phyloP scores from a whole-genome alignment of 2,329 filamentous ascomycete species.

The Leptographium flavum region DNA sequence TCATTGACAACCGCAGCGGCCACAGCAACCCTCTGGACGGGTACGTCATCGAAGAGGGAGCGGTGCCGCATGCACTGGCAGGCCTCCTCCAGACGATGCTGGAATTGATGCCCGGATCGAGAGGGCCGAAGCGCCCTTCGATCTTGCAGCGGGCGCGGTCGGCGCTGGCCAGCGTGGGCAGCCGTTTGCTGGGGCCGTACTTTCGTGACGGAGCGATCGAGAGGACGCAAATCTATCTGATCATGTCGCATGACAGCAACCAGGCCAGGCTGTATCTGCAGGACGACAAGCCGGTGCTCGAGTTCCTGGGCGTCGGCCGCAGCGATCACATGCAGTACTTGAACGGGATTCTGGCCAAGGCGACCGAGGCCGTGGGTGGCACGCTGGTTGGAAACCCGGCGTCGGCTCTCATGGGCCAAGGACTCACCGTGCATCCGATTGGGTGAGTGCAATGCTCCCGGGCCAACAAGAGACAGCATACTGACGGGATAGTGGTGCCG shows the following conservation, averaged over 20 bases:
- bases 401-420: slow-evolving; percentile 37
- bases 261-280: slow-evolving; percentile 45
- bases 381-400: slow-evolving; percentile 46
- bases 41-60: slow-evolving; percentile 50
- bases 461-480: background rate
- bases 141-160: slow-evolving; percentile 28
- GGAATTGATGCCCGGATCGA: slow-evolving; percentile 34
- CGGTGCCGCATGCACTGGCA: slow-evolving; percentile 41
- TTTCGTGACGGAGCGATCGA: slow-evolving; percentile 38
- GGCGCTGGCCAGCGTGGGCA: slow-evolving; percentile 32
- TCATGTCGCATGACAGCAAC: slow-evolving; percentile 54
- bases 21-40: slow-evolving; percentile 42
- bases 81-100: slow-evolving; percentile 42
- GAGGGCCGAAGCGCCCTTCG: slow-evolving; percentile 22
- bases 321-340: slow-evolving; percentile 39
- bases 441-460: slow-evolving; percentile 24
- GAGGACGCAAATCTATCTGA: slow-evolving; percentile 47
- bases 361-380: slow-evolving; percentile 43
- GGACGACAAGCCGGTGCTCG: slow-evolving; percentile 43
- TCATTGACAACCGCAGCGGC: slow-evolving; percentile 43
- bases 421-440: slow-evolving; percentile 53
- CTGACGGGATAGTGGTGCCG: slow-evolving; percentile 30
- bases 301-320: slow-evolving; percentile 43
- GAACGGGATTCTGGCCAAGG: slow-evolving; percentile 34
- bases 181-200: slow-evolving; percentile 45